Base-by-base conservation (phyloP, 2,329 filamentous ascomycete species). In the Fusarium sp. region DNA sequence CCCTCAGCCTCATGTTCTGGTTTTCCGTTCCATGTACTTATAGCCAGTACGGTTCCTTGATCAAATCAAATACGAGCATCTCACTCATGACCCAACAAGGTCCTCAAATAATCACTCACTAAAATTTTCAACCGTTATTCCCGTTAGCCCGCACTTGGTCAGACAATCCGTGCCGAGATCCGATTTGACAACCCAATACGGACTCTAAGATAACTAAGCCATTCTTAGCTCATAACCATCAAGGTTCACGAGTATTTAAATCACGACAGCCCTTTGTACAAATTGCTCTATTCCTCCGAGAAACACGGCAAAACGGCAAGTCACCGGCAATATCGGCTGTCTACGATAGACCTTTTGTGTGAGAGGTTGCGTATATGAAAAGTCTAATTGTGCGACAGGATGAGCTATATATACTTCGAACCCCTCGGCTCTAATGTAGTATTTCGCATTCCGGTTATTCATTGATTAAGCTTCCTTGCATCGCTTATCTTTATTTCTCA, bases 221-320 rank as follows among this genome's bases (percentile, higher is more conserved):
- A 11, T 41, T 55, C 35, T 31, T 55, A 41, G 51, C 51, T 55
- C 35, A 41, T 55, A 55, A 41, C 51, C 51, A 55, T 55, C 51
- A 55, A n/a, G 51, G 51, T 55, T 55, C 51, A 28, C 35, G 20
- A 55, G 36, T 41, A 55, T 41, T 55, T 41, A 41, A 55, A 41
- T n/a, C 35, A 55, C 20, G 51, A 41, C 51, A 41, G 20, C 17
- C 36, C 36, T 41, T n/a, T 55, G 4, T 41, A 41, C 35, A 28
- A 28, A 41, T 39, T 41, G 24, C 35, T 55, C 35, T 41, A 31
- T 55, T 41, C 24, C 35, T 28, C 35, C 26, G 51, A 55, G 15
- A 55, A 55, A 18, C 20, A 55, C 51, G 51, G 51, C 24, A 55
- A 55, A 55, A 39, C 51, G 51, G 51, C 51, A 55, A 55, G 35